A percentile compares a stretch with the other conserved stretches of the same genome.
Conservation (phyloP, 2,329 filamentous ascomycete genomes). For the Chaetomium globosum region DNA sequence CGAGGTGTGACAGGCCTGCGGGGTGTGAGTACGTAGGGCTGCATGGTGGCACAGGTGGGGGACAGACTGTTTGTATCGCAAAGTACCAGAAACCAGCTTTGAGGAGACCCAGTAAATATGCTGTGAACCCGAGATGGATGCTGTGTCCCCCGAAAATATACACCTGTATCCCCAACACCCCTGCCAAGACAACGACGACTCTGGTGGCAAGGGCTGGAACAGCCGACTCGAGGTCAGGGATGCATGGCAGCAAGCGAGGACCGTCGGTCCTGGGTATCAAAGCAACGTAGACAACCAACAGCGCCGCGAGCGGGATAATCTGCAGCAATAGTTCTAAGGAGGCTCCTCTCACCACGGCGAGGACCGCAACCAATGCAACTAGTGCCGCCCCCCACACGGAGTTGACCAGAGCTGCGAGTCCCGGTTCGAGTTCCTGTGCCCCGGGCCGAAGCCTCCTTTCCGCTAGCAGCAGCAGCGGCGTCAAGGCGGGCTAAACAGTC, state of each 20-base stretch:
- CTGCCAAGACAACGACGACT: constrained; percentile 30
- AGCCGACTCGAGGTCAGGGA: constrained; percentile 41
- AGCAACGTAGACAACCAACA: constrained; percentile 41
- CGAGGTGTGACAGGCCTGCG: constrained; percentile 41
- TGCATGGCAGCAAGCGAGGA: constrained; percentile 28
- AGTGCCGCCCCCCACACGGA: constrained; percentile 36
- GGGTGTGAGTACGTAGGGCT: not conserved
- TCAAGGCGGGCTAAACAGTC: constrained; percentile 39
- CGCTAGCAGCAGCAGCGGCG: constrained; percentile 40
- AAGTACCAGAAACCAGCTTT: constrained; percentile 46
- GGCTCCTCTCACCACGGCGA: constrained; percentile 40
- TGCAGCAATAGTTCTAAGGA: constrained; percentile 36
- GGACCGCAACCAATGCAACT: constrained; percentile 34
- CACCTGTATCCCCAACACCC: constrained; percentile 30
- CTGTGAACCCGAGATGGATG: constrained; percentile 22
- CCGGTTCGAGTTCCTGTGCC: not conserved
- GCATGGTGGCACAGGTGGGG: constrained; percentile 9
- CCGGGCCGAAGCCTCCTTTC: constrained; percentile 34
- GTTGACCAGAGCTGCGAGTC: constrained; percentile 27
- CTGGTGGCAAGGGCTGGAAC: constrained; percentile 37
- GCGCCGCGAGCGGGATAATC: constrained; percentile 36
- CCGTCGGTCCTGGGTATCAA: constrained; percentile 34
- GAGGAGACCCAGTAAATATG: constrained; percentile 35
- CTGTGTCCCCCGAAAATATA: constrained; percentile 37
- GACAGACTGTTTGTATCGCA: constrained; percentile 39